These are phyloP conservation scores for Peribolospora kevripleyi DNA, from an alignment of 768 basidiomycete genomes.

Conservation along the genomic window DNA sequence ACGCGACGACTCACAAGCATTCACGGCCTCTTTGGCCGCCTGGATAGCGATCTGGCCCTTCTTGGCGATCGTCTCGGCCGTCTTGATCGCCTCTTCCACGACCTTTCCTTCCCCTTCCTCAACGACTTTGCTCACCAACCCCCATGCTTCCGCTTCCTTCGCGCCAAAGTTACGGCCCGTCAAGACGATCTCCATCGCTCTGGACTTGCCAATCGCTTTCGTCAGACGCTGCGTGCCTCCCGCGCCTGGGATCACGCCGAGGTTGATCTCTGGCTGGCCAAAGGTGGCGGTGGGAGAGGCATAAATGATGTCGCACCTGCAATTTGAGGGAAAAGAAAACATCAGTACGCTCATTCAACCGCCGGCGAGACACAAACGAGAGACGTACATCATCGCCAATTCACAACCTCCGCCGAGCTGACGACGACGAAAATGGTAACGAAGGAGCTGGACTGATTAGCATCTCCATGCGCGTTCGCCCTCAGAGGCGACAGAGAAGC, in stretches of 20 bases:
- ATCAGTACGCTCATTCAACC: background rate
- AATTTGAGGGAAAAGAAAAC: background rate
- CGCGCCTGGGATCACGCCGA: conserved; percentile 82
- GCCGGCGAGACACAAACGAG: too few relatives aligned
- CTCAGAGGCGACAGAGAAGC: background rate
- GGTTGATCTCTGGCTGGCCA: conserved; percentile 86
- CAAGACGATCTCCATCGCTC: conserved; percentile 79
- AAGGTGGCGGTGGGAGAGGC: conserved; percentile 74
- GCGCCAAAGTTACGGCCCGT: conserved; percentile 47
- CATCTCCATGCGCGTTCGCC: background rate
- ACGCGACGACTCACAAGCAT: conserved; percentile 34
- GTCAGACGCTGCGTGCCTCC: conserved; percentile 84
- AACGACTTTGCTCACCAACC: conserved; percentile 61
- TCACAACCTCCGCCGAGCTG: conserved; percentile 95
- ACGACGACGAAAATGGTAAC: background rate
- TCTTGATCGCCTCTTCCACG: conserved; percentile 58
- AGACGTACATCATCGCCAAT: conserved; percentile 54
- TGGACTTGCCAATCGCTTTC: conserved; percentile 64
- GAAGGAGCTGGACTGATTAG: background rate
- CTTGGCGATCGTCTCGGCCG: conserved; percentile 52
- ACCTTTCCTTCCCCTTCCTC: conserved; percentile 51
- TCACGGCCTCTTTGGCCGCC: conserved; percentile 79
- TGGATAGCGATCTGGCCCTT: conserved; percentile 63
- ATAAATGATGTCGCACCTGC: conserved; percentile 59
- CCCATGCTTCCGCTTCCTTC: conserved; percentile 62